Percentiles rank a stretch among this genome's conserved stretches.
Evolutionary conservation across 208 protist species (phyloP).

Genomic region (Kentomonas sorsogonicus): DNA sequence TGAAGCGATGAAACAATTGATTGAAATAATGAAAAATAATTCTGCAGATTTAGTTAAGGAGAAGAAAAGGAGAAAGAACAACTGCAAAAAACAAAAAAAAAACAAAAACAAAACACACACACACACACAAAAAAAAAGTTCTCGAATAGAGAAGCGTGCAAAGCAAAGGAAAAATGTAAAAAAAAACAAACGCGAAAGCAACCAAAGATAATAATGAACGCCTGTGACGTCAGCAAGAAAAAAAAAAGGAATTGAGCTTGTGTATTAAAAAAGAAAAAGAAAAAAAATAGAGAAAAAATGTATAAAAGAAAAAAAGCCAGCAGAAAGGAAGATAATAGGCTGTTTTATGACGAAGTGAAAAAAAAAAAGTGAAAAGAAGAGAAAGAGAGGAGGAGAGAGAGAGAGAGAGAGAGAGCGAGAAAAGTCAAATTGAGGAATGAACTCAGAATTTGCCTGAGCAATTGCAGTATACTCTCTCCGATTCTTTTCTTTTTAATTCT

Average conservation of each 20-base stretch:
- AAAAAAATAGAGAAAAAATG: not conserved
- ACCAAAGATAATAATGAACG: slow-evolving; percentile 6
- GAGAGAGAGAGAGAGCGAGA: not conserved
- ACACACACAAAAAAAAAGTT: slow-evolving; percentile 1
- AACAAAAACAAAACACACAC: not conserved
- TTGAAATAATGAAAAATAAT: not conserved
- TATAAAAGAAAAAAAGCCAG: not conserved
- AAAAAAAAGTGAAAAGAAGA: slow-evolving; percentile 9
- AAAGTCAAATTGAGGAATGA: too few species aligned
- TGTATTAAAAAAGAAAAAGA: not conserved
- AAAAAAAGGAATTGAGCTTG: not conserved
- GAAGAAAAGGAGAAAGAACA: not conserved
- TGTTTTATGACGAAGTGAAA: not conserved
- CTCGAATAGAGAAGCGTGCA: not conserved
- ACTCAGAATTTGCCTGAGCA: too few species aligned
- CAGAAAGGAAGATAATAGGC: not conserved
- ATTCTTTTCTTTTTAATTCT: too few species aligned
- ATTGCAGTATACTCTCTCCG: too few species aligned
- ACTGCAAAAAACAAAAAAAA: not conserved
- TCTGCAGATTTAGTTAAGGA: not conserved
- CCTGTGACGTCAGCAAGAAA: not conserved
- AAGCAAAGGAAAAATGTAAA: slow-evolving; percentile 8
- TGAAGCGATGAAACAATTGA: too few species aligned
- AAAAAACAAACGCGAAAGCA: slow-evolving; percentile 6
- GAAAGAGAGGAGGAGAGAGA: slow-evolving; percentile 1